Percentiles rank a stretch among this genome's conserved stretches.
Conservation (phyloP, 1,284 basidiomycete genomes). For the Ceratobasidium sp. region DNA sequence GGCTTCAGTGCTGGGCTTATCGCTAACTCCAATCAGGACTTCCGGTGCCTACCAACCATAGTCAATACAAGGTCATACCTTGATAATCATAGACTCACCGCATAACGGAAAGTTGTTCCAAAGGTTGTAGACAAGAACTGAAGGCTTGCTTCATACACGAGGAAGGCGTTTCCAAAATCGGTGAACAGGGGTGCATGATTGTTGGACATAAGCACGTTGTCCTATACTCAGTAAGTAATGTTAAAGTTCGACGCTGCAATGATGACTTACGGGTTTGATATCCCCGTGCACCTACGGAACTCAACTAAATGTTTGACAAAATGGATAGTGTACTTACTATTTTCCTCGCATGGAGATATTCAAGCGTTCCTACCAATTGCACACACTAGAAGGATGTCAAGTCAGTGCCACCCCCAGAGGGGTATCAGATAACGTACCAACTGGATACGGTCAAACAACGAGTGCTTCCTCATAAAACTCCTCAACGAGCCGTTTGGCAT, state of each 20-base stretch:
- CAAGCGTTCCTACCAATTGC: conserved; percentile 3
- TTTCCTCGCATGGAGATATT: conserved; percentile 14
- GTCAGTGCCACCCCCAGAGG: neutral
- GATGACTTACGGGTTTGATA: conserved; percentile 20
- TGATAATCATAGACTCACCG: neutral
- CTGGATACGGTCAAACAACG: neutral
- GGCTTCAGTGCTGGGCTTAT: neutral
- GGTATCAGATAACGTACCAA: neutral
- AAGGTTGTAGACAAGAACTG: neutral
- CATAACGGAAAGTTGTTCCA: neutral
- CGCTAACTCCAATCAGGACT: neutral
- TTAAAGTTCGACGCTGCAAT: too few species aligned
- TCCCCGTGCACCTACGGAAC: conserved; percentile 34
- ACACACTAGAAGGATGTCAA: conserved; percentile 14
- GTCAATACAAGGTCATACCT: neutral
- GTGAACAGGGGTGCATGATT: neutral
- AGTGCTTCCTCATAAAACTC: neutral
- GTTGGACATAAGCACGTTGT: conserved; percentile 31
- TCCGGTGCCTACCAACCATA: conserved; percentile 21
- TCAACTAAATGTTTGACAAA: neutral
- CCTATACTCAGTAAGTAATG: neutral
- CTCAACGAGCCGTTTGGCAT: conserved; percentile 12
- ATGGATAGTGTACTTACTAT: conserved; percentile 16
- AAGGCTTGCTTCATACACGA: neutral
- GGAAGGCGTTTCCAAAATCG: conserved; percentile 39